Conservation (phyloP, 352 stramenopile species). For the Elongisporangium anandrum region DNA sequence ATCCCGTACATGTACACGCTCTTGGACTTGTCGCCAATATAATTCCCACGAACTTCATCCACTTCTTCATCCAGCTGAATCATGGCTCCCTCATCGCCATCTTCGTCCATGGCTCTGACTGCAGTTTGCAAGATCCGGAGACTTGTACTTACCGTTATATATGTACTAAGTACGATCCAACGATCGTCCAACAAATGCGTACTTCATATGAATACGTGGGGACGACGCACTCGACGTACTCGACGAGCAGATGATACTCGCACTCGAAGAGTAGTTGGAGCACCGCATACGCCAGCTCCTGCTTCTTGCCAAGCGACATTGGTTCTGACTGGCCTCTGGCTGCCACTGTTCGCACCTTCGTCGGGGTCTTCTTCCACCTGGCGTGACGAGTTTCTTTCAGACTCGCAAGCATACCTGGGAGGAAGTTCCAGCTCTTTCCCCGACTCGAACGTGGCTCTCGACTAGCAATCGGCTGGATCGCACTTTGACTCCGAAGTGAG, state of each 20-base stretch:
- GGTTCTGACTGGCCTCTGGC: no score
- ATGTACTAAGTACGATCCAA: not conserved
- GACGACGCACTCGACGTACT: constrained; percentile 22
- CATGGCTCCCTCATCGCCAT: not conserved
- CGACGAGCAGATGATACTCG: constrained; percentile 17
- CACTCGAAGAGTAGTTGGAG: constrained; percentile 17
- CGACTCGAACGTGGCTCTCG: no score
- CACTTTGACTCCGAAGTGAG: no score
- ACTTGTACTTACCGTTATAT: not conserved
- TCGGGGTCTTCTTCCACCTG: no score
- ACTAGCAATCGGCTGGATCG: no score
- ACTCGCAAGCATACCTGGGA: no score
- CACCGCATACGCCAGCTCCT: no score
- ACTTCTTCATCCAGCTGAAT: not conserved
- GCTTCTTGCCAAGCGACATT: no score
- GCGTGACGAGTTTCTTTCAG: no score
- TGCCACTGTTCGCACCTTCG: no score
- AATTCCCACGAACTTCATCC: not conserved
- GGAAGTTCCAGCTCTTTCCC: no score
- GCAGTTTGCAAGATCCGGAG: not conserved
- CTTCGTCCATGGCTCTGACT: not conserved
- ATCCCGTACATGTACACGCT: not conserved
- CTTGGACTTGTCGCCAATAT: not conserved
- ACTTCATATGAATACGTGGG: constrained; percentile 2
- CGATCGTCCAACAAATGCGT: no score